A percentile compares a stretch with the other conserved stretches of the same genome.
Conservation (phyloP, 345 rosid genomes). For the Pseudoturritis turrita region DNA sequence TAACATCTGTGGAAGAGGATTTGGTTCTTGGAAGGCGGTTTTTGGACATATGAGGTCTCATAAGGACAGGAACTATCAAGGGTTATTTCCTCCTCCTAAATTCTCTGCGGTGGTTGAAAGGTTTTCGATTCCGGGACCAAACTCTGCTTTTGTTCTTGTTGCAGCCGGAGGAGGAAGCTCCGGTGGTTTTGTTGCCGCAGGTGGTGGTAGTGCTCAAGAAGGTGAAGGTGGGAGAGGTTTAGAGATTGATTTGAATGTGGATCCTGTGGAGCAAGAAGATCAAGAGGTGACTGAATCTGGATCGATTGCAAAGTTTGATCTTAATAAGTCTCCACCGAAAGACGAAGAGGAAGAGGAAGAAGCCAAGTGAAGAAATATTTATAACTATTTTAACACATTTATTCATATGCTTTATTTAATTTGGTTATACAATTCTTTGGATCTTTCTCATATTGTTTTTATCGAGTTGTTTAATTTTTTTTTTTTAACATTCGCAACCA, state of each 20-base stretch:
- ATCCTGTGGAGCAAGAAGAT: not conserved
- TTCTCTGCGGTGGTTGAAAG: not conserved
- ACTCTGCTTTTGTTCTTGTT: not conserved
- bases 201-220: not conserved
- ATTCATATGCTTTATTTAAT: not conserved
- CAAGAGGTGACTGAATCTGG: not conserved
- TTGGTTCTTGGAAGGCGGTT: slow-evolving; percentile 32
- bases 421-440: not conserved
- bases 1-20: slow-evolving; percentile 17
- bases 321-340: slow-evolving; percentile 22
- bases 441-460: not conserved
- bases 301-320: not conserved
- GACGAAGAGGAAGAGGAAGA: not conserved
- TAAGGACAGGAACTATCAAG: not conserved
- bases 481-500: not conserved
- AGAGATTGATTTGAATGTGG: slow-evolving; percentile 14
- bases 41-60: slow-evolving; percentile 41
- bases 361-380: not conserved
- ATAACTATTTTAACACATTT: not conserved
- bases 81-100: slow-evolving; percentile 31
- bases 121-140: not conserved
- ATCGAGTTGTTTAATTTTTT: not conserved
- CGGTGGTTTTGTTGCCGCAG: not conserved
- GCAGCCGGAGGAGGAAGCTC: not conserved
- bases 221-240: not conserved